phyloP scores from a whole-genome alignment of 371 early-diverging fungal species.

The Mucor indicus region DNA sequence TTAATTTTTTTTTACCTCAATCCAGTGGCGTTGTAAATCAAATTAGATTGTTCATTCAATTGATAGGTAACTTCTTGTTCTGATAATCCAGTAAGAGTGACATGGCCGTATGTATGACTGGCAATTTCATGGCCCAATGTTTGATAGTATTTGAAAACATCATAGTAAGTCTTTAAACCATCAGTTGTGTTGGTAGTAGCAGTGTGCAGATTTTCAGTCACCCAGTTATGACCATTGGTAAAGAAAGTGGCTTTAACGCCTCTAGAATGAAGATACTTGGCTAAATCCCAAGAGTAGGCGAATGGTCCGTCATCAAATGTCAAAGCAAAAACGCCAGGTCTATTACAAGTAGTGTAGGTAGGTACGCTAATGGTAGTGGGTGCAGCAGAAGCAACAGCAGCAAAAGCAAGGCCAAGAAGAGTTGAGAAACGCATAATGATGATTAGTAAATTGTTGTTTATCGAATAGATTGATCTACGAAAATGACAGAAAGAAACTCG shows the following conservation, averaged over 20 bases:
- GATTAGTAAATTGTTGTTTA: no score
- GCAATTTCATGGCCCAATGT: constrained; percentile 23
- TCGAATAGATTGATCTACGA: no score
- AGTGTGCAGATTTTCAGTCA: not conserved
- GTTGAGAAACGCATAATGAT: no score
- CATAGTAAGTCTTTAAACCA: constrained; percentile 4
- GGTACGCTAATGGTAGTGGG: no score
- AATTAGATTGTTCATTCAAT: constrained; percentile 14
- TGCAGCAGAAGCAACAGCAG: no score
- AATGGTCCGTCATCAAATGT: constrained; percentile 19
- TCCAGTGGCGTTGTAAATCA: constrained; percentile 12
- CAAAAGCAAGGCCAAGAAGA: no score
- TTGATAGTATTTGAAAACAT: constrained; percentile 4
- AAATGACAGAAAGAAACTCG: no score
- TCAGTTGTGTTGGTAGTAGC: constrained; percentile 1
- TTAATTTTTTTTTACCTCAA: not conserved
- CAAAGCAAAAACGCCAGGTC: constrained; percentile 11
- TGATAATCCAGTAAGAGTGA: constrained; percentile 9
- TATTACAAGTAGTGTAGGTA: constrained; percentile 4
- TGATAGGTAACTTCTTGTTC: constrained; percentile 14
- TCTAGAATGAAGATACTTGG: constrained; percentile 4
- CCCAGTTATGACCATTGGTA: constrained; percentile 42
- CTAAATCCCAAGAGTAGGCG: constrained; percentile 8
- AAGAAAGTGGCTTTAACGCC: constrained; percentile 55
- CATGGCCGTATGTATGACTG: constrained; percentile 25